phyloP scores from a whole-genome alignment of 345 rosid genomes.

The Fremontodendron californicum region DNA sequence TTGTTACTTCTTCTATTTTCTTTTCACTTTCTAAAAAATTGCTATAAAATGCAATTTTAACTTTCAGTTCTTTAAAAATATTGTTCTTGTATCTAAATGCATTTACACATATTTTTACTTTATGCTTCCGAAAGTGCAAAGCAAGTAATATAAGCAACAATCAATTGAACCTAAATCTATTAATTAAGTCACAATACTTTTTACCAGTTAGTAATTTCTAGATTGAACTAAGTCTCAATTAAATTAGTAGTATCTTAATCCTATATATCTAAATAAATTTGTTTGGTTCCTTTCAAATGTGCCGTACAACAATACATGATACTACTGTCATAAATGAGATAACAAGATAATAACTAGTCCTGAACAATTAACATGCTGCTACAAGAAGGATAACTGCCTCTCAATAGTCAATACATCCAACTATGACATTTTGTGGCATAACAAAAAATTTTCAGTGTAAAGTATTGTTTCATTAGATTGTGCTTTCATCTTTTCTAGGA shows the following conservation, averaged over 20 bases:
- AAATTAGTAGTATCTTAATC: neutral
- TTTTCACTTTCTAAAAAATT: neutral
- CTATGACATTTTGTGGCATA: neutral
- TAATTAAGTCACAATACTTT: neutral
- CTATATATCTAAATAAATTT: neutral
- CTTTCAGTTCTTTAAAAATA: neutral
- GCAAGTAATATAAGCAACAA: neutral
- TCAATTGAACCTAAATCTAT: neutral
- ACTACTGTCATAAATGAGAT: neutral
- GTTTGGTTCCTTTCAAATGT: neutral
- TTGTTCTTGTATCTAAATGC: neutral
- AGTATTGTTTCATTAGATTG: neutral
- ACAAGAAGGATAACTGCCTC: neutral
- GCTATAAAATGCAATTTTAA: neutral
- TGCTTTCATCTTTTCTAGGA: slow-evolving; percentile 48
- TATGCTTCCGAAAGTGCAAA: neutral
- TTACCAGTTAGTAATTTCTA: neutral
- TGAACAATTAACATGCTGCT: neutral
- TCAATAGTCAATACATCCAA: neutral
- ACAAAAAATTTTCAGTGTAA: neutral
- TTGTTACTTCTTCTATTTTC: neutral
- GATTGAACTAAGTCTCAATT: neutral
- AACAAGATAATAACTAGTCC: neutral
- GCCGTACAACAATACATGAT: neutral
- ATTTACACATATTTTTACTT: neutral